Evolutionary conservation across 1,139 yeast genomes (phyloP).

Genomic region (Suhomyces terraborum): DNA sequence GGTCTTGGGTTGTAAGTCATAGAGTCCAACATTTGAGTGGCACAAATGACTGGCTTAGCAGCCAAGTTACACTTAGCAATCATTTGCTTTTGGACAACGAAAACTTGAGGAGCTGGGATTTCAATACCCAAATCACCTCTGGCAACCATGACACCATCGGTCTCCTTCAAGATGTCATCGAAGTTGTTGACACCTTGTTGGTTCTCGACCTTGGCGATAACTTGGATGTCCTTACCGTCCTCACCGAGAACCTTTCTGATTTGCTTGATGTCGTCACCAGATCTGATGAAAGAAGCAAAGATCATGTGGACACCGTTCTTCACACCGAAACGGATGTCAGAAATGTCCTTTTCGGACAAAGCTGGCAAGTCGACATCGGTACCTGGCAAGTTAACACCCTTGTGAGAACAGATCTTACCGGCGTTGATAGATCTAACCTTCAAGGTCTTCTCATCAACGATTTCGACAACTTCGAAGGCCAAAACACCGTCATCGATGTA

Average conservation of each 20-base stretch:
- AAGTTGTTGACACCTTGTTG: slow-evolving; percentile 99
- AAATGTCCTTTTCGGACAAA: slow-evolving; percentile 91
- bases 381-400: slow-evolving; percentile 99
- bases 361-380: slow-evolving; percentile 99
- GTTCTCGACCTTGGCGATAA: slow-evolving; percentile 96
- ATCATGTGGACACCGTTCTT: slow-evolving; percentile 96
- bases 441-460: slow-evolving; percentile 76
- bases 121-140: slow-evolving; percentile 99
- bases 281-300: slow-evolving; percentile 97
- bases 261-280: slow-evolving; percentile 84
- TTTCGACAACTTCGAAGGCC: slow-evolving; percentile 87
- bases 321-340: slow-evolving; percentile 91
- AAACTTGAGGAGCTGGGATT: slow-evolving; percentile 98
- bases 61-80: slow-evolving; percentile 99
- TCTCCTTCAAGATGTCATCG: slow-evolving; percentile 88
- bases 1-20: slow-evolving; percentile 99
- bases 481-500: slow-evolving; percentile 97
- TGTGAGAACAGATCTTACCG: slow-evolving; percentile 94
- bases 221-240: slow-evolving; percentile 94
- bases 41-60: slow-evolving; percentile 99
- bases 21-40: slow-evolving; percentile 99
- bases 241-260: slow-evolving; percentile 95
- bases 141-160: slow-evolving; percentile 99
- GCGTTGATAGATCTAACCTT: slow-evolving; percentile 88
- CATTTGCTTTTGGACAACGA: slow-evolving; percentile 97